These are phyloP conservation scores for Populus tremula DNA, from an alignment of 345 rosid genomes.

Conservation along the genomic window DNA sequence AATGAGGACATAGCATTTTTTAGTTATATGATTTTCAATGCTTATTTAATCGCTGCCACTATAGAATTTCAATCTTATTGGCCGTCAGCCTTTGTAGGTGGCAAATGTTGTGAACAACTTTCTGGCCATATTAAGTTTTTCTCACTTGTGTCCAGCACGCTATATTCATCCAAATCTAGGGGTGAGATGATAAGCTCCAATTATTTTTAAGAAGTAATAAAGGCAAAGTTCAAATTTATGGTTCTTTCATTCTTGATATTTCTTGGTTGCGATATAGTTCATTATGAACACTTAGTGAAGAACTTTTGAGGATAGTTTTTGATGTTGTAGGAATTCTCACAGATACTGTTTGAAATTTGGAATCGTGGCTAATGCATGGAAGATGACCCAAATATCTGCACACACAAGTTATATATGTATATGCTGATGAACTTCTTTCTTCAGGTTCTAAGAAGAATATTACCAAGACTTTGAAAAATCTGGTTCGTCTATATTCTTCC, in stretches of 20 bases:
- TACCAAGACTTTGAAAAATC: conserved; percentile 48
- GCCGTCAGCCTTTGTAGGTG: conserved; percentile 17
- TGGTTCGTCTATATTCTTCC: conserved; percentile 59
- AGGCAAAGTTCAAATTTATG: not conserved
- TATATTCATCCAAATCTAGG: conserved; percentile 33
- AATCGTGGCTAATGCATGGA: not conserved
- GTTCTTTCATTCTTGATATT: not conserved
- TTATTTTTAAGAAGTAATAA: not conserved
- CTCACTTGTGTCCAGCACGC: conserved; percentile 34
- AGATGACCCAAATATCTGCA: not conserved
- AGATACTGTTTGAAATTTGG: not conserved
- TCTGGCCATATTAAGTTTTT: conserved; percentile 38
- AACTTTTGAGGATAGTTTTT: not conserved
- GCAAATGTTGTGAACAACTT: conserved; percentile 25
- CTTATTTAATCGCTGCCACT: not conserved
- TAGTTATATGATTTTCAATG: not conserved
- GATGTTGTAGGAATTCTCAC: not conserved
- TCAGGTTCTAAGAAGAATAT: conserved; percentile 63
- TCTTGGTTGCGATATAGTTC: not conserved
- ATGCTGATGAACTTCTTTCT: conserved; percentile 22
- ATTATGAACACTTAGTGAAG: not conserved
- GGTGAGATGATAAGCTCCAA: conserved; percentile 20
- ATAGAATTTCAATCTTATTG: conserved; percentile 5
- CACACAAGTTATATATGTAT: conserved; percentile 6
- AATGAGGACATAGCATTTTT: not conserved